Conservation (phyloP, 805 yeast species). For the Pichia thaimueangensis region DNA sequence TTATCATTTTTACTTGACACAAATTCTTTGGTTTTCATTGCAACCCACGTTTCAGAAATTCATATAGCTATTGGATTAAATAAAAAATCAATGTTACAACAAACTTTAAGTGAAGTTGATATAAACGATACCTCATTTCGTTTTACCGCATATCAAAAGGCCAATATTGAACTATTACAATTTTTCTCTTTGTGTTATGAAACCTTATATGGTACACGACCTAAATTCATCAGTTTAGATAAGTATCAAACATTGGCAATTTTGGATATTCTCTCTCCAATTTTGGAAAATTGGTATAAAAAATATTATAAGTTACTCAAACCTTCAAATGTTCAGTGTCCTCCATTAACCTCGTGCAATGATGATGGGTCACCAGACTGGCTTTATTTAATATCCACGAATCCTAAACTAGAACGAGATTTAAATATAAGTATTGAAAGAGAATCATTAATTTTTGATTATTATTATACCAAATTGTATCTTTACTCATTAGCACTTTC, state of each 20-base stretch:
- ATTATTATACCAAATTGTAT: constrained; percentile 76
- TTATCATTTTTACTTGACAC: constrained; percentile 77
- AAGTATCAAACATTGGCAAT: constrained; percentile 66
- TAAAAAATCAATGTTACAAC: constrained; percentile 69
- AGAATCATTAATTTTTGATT: constrained; percentile 75
- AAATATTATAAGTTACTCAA: constrained; percentile 51
- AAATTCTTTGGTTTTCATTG: constrained; percentile 67
- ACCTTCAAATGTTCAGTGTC: constrained; percentile 38
- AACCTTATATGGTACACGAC: constrained; percentile 64
- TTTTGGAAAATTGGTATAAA: constrained; percentile 71
- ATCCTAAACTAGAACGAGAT: constrained; percentile 35
- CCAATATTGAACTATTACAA: constrained; percentile 72
- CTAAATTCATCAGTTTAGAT: constrained; percentile 43
- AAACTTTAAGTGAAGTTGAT: constrained; percentile 62
- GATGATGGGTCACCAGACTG: constrained; percentile 13
- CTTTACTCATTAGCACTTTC: constrained; percentile 77
- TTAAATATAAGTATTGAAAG: constrained; percentile 43
- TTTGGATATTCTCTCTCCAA: constrained; percentile 65
- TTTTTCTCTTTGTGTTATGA: constrained; percentile 80
- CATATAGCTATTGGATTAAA: constrained; percentile 77
- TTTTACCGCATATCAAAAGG: constrained; percentile 61
- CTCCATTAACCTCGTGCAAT: constrained; percentile 12
- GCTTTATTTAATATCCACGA: constrained; percentile 21
- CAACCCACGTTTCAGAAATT: constrained; percentile 80
- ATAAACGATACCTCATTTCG: constrained; percentile 34